Percentiles rank a stretch among this genome's conserved stretches.
These are phyloP conservation scores for Monotropa hypopitys DNA, from an alignment of 179 eudicot genomes.

Conservation along the genomic window DNA sequence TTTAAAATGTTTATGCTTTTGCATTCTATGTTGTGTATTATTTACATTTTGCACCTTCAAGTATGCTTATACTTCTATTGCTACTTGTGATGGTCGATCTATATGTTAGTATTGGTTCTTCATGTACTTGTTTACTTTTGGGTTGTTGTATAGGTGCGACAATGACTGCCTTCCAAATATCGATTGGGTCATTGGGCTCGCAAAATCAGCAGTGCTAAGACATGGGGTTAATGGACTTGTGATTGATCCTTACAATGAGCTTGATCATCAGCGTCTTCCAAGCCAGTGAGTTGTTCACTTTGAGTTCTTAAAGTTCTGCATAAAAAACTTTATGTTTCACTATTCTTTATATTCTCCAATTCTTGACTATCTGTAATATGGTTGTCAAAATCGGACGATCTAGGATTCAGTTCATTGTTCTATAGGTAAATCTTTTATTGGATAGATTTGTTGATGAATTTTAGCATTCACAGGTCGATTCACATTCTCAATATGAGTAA, in stretches of 20 bases:
- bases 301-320: neutral
- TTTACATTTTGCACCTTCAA: neutral
- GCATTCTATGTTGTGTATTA: neutral
- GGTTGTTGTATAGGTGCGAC: slow-evolving; percentile 51
- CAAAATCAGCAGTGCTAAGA: slow-evolving; percentile 84
- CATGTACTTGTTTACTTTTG: neutral
- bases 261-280: slow-evolving; percentile 79
- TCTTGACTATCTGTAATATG: neutral
- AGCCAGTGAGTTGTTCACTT: slow-evolving; percentile 40
- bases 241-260: slow-evolving; percentile 96
- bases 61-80: neutral
- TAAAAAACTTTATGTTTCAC: too few species aligned
- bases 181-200: slow-evolving; percentile 79
- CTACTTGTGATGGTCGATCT: neutral
- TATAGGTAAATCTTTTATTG: neutral
- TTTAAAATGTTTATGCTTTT: neutral
- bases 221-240: slow-evolving; percentile 95
- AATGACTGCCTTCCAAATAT: slow-evolving; percentile 79
- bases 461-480: neutral
- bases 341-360: too few species aligned
- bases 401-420: neutral
- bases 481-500: neutral
- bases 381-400: neutral
- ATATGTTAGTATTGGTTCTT: neutral
- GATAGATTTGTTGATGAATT: neutral